Percentiles rank a stretch among this genome's conserved stretches.
Conservation (phyloP, 108 stramenopile genomes). For the Pseudonitzschia delicatissima region DNA sequence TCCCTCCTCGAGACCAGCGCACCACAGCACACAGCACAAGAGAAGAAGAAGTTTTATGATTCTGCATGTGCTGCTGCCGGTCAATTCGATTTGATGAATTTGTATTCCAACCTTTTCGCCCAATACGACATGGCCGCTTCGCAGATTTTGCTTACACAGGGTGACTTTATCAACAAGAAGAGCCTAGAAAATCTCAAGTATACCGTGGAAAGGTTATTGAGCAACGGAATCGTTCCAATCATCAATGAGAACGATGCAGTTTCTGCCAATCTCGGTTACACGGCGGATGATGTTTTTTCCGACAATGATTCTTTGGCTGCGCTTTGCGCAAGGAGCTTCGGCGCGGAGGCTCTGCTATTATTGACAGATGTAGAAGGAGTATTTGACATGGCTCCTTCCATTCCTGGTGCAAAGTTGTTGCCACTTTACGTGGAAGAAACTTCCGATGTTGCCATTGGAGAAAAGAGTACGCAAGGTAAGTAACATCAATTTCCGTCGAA, state of each 20-base stretch:
- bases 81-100: conserved; percentile 96
- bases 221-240: conserved; percentile 92
- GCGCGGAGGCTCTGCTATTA: conserved; percentile 81
- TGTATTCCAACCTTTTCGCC: conserved; percentile 87
- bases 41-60: conserved; percentile 85
- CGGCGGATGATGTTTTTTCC: conserved; percentile 87
- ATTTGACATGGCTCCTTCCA: conserved; percentile 85
- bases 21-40: conserved; percentile 52
- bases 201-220: conserved; percentile 79
- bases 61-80: conserved; percentile 96
- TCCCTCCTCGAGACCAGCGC: conserved; percentile 40
- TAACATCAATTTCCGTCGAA: not conserved
- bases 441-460: conserved; percentile 77
- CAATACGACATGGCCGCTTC: conserved; percentile 84
- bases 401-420: conserved; percentile 74
- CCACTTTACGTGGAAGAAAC: conserved; percentile 47
- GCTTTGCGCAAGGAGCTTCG: conserved; percentile 82
- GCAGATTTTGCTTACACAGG: conserved; percentile 89
- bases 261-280: conserved; percentile 84
- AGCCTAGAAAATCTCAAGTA: conserved; percentile 78
- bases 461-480: conserved; percentile 79
- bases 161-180: conserved; percentile 74
- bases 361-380: conserved; percentile 96
- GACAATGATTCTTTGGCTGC: conserved; percentile 96
- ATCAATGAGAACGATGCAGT: conserved; percentile 98